A percentile compares a stretch with the other conserved stretches of the same genome.
phyloP scores from a whole-genome alignment of 345 rosid species.

The Kandelia obovata region DNA sequence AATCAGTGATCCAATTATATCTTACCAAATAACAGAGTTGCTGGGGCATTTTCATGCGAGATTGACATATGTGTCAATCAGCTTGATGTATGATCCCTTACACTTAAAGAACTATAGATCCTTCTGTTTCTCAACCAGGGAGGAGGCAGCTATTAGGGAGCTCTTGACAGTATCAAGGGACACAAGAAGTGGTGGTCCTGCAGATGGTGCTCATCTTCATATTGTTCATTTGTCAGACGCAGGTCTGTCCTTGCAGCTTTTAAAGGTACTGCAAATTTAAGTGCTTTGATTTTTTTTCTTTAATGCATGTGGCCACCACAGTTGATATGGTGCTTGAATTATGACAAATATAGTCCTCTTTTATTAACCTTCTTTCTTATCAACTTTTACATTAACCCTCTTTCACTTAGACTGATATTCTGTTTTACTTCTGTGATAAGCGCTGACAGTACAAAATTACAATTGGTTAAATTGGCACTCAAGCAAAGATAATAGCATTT shows the following conservation, averaged over 20 bases:
- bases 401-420: neutral
- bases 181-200: constrained; percentile 66
- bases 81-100: neutral
- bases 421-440: neutral
- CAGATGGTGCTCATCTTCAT: constrained; percentile 95
- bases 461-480: neutral
- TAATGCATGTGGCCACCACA: neutral
- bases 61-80: neutral
- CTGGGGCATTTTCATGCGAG: neutral
- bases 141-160: constrained; percentile 78
- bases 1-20: neutral
- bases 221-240: constrained; percentile 92
- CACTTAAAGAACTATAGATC: neutral
- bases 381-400: neutral
- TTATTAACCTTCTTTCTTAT: neutral
- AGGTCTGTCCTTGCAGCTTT: constrained; percentile 63
- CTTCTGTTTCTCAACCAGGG: constrained; percentile 46
- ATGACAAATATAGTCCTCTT: neutral
- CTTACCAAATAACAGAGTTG: neutral
- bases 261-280: constrained; percentile 47
- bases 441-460: neutral
- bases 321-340: neutral
- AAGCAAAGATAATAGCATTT: neutral
- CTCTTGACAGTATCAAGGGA: constrained; percentile 61
- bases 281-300: constrained; percentile 1